Percentiles rank a stretch among this genome's conserved stretches.
Evolutionary conservation across 768 basidiomycete genomes (phyloP).

Genomic region (Leccinum broughii): DNA sequence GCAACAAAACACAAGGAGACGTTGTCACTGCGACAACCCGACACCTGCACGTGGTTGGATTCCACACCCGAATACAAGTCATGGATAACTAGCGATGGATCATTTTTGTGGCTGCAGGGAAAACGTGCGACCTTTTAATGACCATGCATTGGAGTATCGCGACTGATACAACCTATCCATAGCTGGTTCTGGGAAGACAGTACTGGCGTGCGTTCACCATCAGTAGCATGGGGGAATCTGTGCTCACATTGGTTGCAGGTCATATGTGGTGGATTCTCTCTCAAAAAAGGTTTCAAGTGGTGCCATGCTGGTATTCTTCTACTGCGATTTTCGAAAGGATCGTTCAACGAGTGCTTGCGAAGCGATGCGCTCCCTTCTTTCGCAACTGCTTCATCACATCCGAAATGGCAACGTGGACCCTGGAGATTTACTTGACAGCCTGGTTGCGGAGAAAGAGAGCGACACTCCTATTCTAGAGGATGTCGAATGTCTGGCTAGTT

Average conservation of each 20-base stretch:
- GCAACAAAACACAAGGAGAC: conserved; percentile 14
- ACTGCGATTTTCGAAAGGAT: conserved; percentile 19
- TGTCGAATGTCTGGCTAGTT: not conserved
- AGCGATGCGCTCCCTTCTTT: conserved; percentile 20
- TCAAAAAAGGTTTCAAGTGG: not conserved
- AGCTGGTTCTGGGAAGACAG: conserved; percentile 23
- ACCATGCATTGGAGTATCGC: not conserved
- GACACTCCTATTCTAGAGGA: conserved; percentile 4
- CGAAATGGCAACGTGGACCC: not conserved
- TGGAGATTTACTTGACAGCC: not conserved
- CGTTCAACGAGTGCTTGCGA: conserved; percentile 3
- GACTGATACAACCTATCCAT: not conserved
- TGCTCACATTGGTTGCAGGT: conserved; percentile 1
- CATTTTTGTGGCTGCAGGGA: conserved; percentile 19
- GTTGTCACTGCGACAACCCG: conserved; percentile 6
- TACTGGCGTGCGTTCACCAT: conserved; percentile 14
- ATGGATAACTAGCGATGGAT: conserved; percentile 4
- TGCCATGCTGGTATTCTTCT: conserved; percentile 13
- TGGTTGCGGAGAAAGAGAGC: conserved; percentile 3
- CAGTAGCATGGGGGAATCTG: too few species aligned
- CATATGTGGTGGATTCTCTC: conserved; percentile 11
- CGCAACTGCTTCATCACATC: conserved; percentile 12
- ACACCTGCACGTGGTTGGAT: conserved; percentile 16
- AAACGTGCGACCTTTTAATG: conserved; percentile 13
- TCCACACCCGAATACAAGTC: conserved; percentile 1